Conservation (phyloP, 2,329 filamentous ascomycete genomes). For the Monosporascus sp. region DNA sequence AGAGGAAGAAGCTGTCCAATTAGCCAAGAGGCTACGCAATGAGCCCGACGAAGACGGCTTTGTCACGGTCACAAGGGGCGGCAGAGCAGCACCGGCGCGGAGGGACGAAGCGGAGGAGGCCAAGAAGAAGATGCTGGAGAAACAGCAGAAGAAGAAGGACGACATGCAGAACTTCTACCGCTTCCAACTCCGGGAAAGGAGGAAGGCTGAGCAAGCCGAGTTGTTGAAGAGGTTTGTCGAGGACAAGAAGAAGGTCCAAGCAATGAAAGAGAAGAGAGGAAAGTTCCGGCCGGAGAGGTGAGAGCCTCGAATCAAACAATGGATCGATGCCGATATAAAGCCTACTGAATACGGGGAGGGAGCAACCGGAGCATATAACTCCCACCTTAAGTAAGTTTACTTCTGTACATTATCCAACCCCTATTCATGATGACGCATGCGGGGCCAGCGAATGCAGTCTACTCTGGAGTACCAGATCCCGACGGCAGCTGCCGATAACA, state of each 20-base stretch:
- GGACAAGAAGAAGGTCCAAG: conserved; percentile 65
- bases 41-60: conserved; percentile 95
- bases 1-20: conserved; percentile 58
- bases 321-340: neutral
- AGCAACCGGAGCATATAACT: conserved; percentile 4
- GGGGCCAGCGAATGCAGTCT: conserved; percentile 43
- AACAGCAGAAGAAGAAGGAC: conserved; percentile 56
- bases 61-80: conserved; percentile 80
- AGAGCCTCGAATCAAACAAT: conserved; percentile 9
- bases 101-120: conserved; percentile 64
- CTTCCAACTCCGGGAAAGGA: conserved; percentile 75
- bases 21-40: conserved; percentile 60
- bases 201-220: conserved; percentile 67
- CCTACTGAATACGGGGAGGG: no score
- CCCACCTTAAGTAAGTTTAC: conserved; percentile 6
- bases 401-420: neutral
- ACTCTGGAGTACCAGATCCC: conserved; percentile 15
- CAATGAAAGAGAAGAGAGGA: conserved; percentile 62
- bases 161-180: conserved; percentile 72
- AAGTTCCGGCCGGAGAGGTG: conserved; percentile 50
- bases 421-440: conserved; percentile 44
- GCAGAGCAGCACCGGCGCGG: conserved; percentile 66
- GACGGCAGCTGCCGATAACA: conserved; percentile 48
- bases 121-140: conserved; percentile 54
- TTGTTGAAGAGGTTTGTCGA: conserved; percentile 69